These are phyloP conservation scores for Rhizopus delemar DNA, from an alignment of 371 early-diverging fungal species.

Conservation along the genomic window DNA sequence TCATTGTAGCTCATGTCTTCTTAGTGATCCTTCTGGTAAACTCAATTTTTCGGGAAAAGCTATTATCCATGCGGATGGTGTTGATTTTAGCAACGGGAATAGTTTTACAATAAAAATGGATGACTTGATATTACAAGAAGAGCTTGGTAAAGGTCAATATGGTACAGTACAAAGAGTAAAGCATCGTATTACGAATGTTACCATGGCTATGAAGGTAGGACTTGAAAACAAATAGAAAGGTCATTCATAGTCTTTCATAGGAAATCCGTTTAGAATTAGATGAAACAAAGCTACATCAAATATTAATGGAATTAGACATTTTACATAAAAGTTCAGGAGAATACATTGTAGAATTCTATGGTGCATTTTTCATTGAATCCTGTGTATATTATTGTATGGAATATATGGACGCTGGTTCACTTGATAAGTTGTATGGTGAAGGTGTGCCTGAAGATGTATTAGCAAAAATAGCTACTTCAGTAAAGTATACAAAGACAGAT, in stretches of 20 bases:
- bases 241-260: constrained; percentile 34
- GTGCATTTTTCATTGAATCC: constrained; percentile 96
- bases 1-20: neutral
- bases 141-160: constrained; percentile 90
- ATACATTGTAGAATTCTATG: constrained; percentile 95
- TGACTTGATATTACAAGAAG: constrained; percentile 76
- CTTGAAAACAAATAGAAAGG: neutral
- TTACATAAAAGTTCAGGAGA: constrained; percentile 84
- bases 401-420: constrained; percentile 94
- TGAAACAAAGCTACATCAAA: constrained; percentile 61
- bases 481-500: constrained; percentile 28
- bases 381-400: constrained; percentile 94
- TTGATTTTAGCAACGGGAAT: constrained; percentile 87
- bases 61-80: constrained; percentile 85
- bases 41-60: constrained; percentile 92
- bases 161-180: constrained; percentile 88
- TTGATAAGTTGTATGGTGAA: constrained; percentile 81
- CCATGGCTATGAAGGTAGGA: constrained; percentile 88
- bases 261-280: constrained; percentile 92
- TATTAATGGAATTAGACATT: constrained; percentile 50
- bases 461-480: constrained; percentile 74
- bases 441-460: constrained; percentile 86
- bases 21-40: constrained; percentile 84
- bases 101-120: constrained; percentile 88
- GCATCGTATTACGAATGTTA: constrained; percentile 85